These are phyloP conservation scores for Mortierella sp. DNA, from an alignment of 371 early-diverging fungal genomes.

Conservation along the genomic window DNA sequence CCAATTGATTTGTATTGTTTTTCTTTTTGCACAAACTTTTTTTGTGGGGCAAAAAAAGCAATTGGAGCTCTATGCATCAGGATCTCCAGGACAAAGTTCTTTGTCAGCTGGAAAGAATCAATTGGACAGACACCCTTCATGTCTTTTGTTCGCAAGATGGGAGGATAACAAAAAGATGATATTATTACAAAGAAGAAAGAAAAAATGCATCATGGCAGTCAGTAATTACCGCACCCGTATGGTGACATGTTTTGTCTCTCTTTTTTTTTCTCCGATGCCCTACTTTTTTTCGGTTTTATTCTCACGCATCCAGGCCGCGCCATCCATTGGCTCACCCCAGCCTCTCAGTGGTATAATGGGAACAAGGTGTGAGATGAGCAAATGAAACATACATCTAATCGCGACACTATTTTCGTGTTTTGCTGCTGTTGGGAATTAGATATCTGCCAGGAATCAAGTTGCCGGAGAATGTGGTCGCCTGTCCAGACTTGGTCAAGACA, in stretches of 20 bases:
- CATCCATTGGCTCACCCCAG: conserved; percentile 1
- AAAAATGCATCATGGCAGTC: conserved; percentile 2
- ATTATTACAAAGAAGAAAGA: background rate
- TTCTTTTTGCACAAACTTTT: background rate
- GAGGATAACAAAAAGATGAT: background rate
- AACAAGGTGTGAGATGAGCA: background rate
- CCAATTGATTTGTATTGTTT: background rate
- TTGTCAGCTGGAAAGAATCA: background rate
- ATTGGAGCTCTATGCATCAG: background rate
- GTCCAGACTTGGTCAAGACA: conserved; percentile 82
- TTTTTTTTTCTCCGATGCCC: background rate
- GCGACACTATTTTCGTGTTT: conserved; percentile 4
- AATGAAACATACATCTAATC: background rate
- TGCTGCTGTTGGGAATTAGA: conserved; percentile 51
- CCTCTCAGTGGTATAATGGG: background rate
- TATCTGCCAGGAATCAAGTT: conserved; percentile 93
- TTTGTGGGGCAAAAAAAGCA: background rate
- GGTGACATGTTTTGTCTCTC: background rate
- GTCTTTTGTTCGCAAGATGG: background rate
- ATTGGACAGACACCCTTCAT: background rate
- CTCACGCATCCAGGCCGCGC: background rate
- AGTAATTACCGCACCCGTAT: conserved; percentile 3
- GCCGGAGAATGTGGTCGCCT: conserved; percentile 89
- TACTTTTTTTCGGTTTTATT: background rate
- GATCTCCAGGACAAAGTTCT: background rate